These are phyloP conservation scores for Alternaria arbusti DNA, from an alignment of 2,329 filamentous ascomycete species.

Conservation along the genomic window DNA sequence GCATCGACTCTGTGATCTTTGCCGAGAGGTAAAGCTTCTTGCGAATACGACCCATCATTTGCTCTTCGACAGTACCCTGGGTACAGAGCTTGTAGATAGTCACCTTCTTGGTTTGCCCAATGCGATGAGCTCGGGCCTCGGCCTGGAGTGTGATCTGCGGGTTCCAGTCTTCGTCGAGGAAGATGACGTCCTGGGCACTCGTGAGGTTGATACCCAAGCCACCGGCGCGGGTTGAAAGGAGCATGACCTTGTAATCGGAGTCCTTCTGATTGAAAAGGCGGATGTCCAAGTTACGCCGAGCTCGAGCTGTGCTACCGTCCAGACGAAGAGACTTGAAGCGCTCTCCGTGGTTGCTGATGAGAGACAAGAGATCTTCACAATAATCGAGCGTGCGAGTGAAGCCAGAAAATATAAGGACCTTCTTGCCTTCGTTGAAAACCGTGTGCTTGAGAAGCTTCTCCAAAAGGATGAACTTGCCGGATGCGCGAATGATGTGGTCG, in stretches of 20 bases:
- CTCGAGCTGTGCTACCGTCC: slow-evolving; percentile 58
- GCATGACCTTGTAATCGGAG: slow-evolving; percentile 60
- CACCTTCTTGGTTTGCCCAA: slow-evolving; percentile 61
- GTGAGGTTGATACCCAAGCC: slow-evolving; percentile 63
- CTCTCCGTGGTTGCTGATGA: slow-evolving; percentile 51
- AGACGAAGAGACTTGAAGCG: slow-evolving; percentile 57
- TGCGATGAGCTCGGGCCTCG: slow-evolving; percentile 61
- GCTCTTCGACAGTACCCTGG: slow-evolving; percentile 64
- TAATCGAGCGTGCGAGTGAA: slow-evolving; percentile 60
- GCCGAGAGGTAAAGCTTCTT: slow-evolving; percentile 68
- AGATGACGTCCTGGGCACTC: slow-evolving; percentile 62
- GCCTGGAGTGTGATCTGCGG: slow-evolving; percentile 62
- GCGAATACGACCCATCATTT: slow-evolving; percentile 63
- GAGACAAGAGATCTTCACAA: slow-evolving; percentile 58
- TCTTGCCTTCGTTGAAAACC: slow-evolving; percentile 59
- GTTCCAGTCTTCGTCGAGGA: slow-evolving; percentile 64
- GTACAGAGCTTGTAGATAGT: slow-evolving; percentile 64
- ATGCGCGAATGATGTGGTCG: slow-evolving; percentile 57
- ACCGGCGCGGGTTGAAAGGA: slow-evolving; percentile 63
- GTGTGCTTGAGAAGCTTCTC: slow-evolving; percentile 59
- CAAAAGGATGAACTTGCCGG: slow-evolving; percentile 63
- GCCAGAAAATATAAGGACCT: slow-evolving; percentile 64
- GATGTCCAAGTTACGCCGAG: slow-evolving; percentile 59
- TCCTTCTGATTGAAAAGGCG: slow-evolving; percentile 58
- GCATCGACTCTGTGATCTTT: slow-evolving; percentile 66